Evolutionary conservation across 2,329 filamentous ascomycete genomes (phyloP), one percentile per base, ranked within the genome.

Genomic region (Nothophoma quercina): DNA sequence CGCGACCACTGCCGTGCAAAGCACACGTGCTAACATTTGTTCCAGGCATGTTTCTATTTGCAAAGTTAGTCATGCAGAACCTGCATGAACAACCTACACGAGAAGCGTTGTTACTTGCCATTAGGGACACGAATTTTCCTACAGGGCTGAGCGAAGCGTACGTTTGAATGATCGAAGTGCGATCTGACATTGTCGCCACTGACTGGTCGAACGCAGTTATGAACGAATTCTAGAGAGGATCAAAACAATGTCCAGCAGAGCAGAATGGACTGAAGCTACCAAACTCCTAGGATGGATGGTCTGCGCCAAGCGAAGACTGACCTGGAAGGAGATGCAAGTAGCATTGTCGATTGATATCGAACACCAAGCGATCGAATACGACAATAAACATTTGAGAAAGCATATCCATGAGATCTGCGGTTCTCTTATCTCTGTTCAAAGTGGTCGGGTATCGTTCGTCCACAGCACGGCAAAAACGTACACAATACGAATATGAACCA

Each of bases 381-480:
- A 67, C 3, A 44, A 59, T 25, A 53, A 51, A 2, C 49, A 46
- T 21, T 15, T 69, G 1, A 60, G 65, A 5, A 57, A 19, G 5
- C 54, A 70, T 28, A 63, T 68, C 6, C 47, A 69, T 12, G 66
- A 68, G 13, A 63, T 69, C 1, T 69, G 66, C 34, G 66, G 66
- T 18, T 62, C 56, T 2, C 35, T 63, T 2, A 41, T 62, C 1
- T 34, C 29, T 3, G 22, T 61, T 2, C 43, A 43, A 3, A 52
- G 57, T 2, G 55, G 64, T 23, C 51, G 50, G 2, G 61, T 68
- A 6, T 51, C 56, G 7, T 44, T 65, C 7, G 61, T 68, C 2
- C 63, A 66, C 38, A 64, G 59, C 23, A 68, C 65, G 12, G 64
- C 59, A 7, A 63, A 59, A 51, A 49, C 36, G 64, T 69, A 52